phyloP scores from a whole-genome alignment of 2,329 filamentous ascomycete genomes.

The Mollisiaceae sp. region DNA sequence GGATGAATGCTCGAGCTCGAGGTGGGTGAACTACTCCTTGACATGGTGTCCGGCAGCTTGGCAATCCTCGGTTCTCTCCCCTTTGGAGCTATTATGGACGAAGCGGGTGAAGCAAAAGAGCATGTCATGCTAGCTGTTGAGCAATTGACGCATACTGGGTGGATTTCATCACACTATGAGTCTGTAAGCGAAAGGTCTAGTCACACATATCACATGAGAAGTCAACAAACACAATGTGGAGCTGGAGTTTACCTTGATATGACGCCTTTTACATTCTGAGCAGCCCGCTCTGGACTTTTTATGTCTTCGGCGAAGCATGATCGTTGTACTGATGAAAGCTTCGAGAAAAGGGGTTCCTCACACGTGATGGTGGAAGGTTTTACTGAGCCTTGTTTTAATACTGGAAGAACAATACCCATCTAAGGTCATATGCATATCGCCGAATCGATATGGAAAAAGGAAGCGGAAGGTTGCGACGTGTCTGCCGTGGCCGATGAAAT shows the following conservation, averaged over 20 bases:
- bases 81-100: background rate
- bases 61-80: background rate
- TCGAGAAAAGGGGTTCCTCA: no score
- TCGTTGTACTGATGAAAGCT: no score
- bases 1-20: background rate
- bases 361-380: no score
- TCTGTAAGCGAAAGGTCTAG: background rate
- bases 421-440: no score
- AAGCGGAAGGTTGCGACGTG: no score
- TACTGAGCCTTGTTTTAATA: no score
- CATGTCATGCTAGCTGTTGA: background rate
- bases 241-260: background rate
- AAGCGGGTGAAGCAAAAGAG: background rate
- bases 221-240: background rate
- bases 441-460: no score
- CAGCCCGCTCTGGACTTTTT: background rate
- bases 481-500: no score
- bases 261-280: background rate
- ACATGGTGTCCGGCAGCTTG: background rate
- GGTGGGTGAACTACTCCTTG: background rate
- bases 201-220: background rate
- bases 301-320: background rate
- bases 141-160: background rate
- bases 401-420: no score
- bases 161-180: background rate